These are phyloP conservation scores for Xylaria bambusicola DNA, from an alignment of 495 filamentous ascomycete genomes.

Conservation along the genomic window DNA sequence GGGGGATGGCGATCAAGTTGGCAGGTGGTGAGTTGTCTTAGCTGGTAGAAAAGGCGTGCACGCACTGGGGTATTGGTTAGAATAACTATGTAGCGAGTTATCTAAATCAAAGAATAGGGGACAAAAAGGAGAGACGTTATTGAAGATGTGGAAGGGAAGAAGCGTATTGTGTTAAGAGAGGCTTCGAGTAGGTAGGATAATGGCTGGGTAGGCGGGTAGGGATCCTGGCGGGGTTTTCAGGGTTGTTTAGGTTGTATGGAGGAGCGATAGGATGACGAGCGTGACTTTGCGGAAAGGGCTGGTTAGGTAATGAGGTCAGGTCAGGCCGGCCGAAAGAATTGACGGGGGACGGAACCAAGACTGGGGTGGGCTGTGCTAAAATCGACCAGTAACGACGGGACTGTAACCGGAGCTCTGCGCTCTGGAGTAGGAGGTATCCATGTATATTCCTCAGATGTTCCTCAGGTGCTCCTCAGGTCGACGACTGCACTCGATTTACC, in stretches of 20 bases:
- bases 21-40: constrained; percentile 5
- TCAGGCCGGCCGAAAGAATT: constrained; percentile 20
- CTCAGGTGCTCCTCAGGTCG: constrained; percentile 2
- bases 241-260: constrained; percentile 21
- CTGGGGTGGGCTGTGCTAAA: constrained; percentile 20
- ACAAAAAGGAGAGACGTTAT: constrained; percentile 1
- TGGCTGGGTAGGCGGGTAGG: constrained; percentile 29
- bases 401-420: neutral
- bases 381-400: constrained; percentile 17
- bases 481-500: constrained; percentile 5
- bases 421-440: constrained; percentile 8
- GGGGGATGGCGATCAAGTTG: constrained; percentile 9
- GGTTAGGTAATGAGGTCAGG: constrained; percentile 23
- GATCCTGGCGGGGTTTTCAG: constrained; percentile 37
- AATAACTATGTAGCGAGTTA: constrained; percentile 4
- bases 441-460: neutral
- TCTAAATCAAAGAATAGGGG: neutral
- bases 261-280: constrained; percentile 35
- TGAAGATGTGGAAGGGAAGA: constrained; percentile 5
- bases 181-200: constrained; percentile 15
- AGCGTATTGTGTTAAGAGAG: constrained; percentile 15
- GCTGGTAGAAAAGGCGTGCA: constrained; percentile 12
- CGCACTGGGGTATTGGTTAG: constrained; percentile 20
- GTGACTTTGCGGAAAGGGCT: constrained; percentile 22
- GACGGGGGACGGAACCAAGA: constrained; percentile 14